phyloP scores from a whole-genome alignment of 2,329 filamentous ascomycete genomes.

The Lecanoromycetidae sp. region DNA sequence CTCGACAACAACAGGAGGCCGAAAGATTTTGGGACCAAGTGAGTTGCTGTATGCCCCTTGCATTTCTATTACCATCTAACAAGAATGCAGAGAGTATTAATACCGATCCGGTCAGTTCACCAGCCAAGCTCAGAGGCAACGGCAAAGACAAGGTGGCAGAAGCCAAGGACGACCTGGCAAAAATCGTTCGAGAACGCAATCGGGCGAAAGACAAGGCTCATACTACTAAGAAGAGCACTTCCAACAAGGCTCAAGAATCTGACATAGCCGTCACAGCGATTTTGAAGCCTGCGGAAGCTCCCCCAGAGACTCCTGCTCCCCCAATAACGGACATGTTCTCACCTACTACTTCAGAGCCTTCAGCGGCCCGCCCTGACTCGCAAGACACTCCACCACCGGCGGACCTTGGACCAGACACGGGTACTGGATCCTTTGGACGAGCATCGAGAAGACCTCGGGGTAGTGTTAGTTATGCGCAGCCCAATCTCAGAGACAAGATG shows the following conservation, averaged over 20 bases:
- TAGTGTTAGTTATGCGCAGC: slow-evolving; percentile 69
- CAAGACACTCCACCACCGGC: slow-evolving; percentile 21
- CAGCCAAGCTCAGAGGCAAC: slow-evolving; percentile 16
- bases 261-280: background rate
- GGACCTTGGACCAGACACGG: slow-evolving; percentile 18
- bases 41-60: slow-evolving; percentile 19
- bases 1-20: slow-evolving; percentile 18
- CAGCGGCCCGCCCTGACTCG: slow-evolving; percentile 13
- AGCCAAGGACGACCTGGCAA: slow-evolving; percentile 3
- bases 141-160: slow-evolving; percentile 9
- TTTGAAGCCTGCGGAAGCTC: slow-evolving; percentile 24
- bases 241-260: background rate
- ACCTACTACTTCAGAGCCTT: slow-evolving; percentile 16
- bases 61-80: slow-evolving; percentile 1
- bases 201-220: slow-evolving; percentile 4
- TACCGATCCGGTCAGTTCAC: slow-evolving; percentile 33
- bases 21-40: slow-evolving; percentile 34
- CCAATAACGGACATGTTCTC: slow-evolving; percentile 16
- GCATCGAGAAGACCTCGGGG: slow-evolving; percentile 55
- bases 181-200: slow-evolving; percentile 11
- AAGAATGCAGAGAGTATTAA: slow-evolving; percentile 36
- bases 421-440: slow-evolving; percentile 41
- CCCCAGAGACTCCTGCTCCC: slow-evolving; percentile 21
- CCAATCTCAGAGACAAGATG: slow-evolving; percentile 74
- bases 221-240: background rate